A percentile compares a stretch with the other conserved stretches of the same genome.
Conservation (phyloP, 495 filamentous ascomycete species). For the Xanthoparmelia taractica region DNA sequence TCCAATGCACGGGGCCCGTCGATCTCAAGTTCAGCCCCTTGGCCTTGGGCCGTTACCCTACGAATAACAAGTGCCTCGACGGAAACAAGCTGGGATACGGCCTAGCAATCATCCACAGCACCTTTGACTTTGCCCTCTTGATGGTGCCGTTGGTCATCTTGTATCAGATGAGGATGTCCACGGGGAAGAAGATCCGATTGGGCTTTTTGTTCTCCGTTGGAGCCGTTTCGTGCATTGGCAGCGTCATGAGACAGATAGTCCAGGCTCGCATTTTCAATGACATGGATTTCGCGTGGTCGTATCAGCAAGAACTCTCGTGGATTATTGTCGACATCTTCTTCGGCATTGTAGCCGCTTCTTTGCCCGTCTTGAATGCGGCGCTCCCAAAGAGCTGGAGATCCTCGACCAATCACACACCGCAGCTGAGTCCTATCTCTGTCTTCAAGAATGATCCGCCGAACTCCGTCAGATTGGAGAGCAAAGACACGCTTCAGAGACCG, state of each 20-base stretch:
- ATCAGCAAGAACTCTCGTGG: conserved; percentile 8
- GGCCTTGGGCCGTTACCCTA: neutral
- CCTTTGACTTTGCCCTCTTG: conserved; percentile 25
- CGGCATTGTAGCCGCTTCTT: conserved; percentile 21
- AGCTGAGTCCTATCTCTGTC: neutral
- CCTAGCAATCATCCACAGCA: conserved; percentile 21
- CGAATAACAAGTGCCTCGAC: conserved; percentile 11
- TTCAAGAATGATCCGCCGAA: neutral
- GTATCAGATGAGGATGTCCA: conserved; percentile 22
- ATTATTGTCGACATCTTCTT: conserved; percentile 22
- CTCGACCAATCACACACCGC: neutral
- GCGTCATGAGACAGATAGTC: conserved; percentile 15
- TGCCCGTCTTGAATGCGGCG: conserved; percentile 20
- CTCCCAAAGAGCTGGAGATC: conserved; percentile 9
- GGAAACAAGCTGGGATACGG: conserved; percentile 6
- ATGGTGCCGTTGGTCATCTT: conserved; percentile 24
- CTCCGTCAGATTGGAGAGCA: neutral
- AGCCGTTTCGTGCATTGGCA: conserved; percentile 19
- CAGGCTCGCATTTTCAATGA: neutral
- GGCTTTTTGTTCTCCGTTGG: conserved; percentile 24
- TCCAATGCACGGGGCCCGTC: conserved; percentile 20
- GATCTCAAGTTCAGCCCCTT: conserved; percentile 12
- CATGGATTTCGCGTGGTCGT: neutral
- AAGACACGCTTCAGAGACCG: neutral
- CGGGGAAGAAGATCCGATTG: conserved; percentile 16